Evolutionary conservation across 345 rosid species (phyloP).

Genomic region (Syzygium jambos): DNA sequence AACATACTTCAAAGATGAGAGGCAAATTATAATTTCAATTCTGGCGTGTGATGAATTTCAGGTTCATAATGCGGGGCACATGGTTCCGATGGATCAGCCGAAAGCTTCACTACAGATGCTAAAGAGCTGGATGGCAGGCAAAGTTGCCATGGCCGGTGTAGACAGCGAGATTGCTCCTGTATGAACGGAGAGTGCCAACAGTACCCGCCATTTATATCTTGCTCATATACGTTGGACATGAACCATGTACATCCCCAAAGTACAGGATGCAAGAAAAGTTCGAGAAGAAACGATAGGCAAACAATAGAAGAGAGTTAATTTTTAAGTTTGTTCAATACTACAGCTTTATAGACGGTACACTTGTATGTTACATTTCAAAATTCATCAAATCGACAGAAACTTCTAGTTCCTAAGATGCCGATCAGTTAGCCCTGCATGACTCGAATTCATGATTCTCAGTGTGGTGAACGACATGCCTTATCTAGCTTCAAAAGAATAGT

Average conservation of each 20-base stretch:
- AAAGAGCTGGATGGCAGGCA: constrained; percentile 77
- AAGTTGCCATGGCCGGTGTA: constrained; percentile 9
- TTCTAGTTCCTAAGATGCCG: background rate
- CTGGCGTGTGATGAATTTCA: constrained; percentile 8
- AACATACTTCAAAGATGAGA: background rate
- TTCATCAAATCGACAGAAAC: background rate
- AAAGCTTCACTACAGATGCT: constrained; percentile 77
- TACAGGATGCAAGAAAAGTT: background rate
- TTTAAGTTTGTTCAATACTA: background rate
- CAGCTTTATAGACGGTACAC: background rate
- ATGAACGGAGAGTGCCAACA: background rate
- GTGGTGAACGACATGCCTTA: background rate
- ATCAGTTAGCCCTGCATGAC: background rate
- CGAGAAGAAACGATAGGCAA: background rate
- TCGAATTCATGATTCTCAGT: background rate
- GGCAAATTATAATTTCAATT: background rate
- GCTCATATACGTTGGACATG: background rate
- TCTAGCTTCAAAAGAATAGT: background rate
- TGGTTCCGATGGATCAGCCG: constrained; percentile 99
- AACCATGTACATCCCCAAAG: background rate
- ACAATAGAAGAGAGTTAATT: background rate
- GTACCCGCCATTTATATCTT: background rate
- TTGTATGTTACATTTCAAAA: background rate
- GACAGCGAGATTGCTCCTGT: background rate
- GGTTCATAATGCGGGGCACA: constrained; percentile 81